A percentile compares a stretch with the other conserved stretches of the same genome.
phyloP scores from a whole-genome alignment of 2,329 filamentous ascomycete species.

The Fusarium albosuccineum region DNA sequence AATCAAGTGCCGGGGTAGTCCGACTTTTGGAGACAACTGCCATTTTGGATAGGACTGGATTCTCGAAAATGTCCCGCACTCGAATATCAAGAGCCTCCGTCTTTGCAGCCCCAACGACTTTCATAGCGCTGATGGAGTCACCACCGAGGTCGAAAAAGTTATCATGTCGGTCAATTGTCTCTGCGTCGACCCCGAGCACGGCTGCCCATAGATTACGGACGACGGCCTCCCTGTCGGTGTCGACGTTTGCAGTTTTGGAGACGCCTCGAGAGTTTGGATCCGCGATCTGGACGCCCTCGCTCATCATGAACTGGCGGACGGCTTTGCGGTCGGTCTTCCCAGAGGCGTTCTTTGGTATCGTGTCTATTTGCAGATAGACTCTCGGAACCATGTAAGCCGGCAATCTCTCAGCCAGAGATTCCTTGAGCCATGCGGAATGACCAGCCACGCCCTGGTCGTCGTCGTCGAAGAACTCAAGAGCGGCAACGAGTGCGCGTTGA shows the following conservation, averaged over 20 bases:
- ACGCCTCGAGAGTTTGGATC: not conserved
- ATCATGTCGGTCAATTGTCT: slow-evolving; percentile 3
- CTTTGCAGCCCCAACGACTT: not conserved
- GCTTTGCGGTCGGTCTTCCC: not conserved
- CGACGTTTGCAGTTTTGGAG: not conserved
- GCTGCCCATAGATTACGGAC: slow-evolving; percentile 3
- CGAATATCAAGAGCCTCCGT: slow-evolving; percentile 1
- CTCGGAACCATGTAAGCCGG: slow-evolving; percentile 2
- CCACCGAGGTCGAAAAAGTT: slow-evolving; percentile 3
- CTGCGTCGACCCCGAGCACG: slow-evolving; percentile 1
- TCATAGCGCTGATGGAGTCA: slow-evolving; percentile 1
- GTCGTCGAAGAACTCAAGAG: not conserved
- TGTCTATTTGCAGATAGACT: not conserved
- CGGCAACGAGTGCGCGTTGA: slow-evolving; percentile 1
- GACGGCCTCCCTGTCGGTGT: slow-evolving; percentile 1
- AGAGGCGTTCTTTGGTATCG: not conserved
- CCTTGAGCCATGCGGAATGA: not conserved
- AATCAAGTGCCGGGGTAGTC: not conserved
- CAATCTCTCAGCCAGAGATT: slow-evolving; percentile 4
- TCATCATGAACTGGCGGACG: slow-evolving; percentile 1
- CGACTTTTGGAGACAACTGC: slow-evolving; percentile 1
- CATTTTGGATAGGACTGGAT: slow-evolving; percentile 3
- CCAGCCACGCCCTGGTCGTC: not conserved
- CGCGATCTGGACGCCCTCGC: not conserved
- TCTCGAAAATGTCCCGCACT: slow-evolving; percentile 1